Conservation (phyloP, 768 basidiomycete species). For the Amanita molliuscula region DNA sequence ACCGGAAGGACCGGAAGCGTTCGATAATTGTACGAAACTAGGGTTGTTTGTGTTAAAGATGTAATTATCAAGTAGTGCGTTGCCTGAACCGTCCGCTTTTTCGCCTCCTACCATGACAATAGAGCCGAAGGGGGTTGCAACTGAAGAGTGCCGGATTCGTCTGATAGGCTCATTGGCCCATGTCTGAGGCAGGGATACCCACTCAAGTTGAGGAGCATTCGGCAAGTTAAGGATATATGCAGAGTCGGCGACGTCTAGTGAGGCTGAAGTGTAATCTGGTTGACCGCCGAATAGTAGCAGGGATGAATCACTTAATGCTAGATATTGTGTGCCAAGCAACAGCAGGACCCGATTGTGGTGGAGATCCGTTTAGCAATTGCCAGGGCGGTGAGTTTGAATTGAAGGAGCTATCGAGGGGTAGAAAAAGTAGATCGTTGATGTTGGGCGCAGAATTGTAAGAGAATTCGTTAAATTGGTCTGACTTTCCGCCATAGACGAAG, state of each 20-base stretch:
- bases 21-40: conserved; percentile 46
- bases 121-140: conserved; percentile 32
- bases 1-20: conserved; percentile 49
- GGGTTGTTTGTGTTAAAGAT: conserved; percentile 40
- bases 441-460: conserved; percentile 71
- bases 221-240: conserved; percentile 42
- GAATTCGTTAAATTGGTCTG: conserved; percentile 55
- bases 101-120: conserved; percentile 75
- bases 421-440: conserved; percentile 55
- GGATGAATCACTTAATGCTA: conserved; percentile 40
- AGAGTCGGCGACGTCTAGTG: conserved; percentile 49
- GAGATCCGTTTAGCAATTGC: conserved; percentile 41
- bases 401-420: conserved; percentile 58
- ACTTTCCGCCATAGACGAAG: conserved; percentile 75
- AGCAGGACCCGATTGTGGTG: conserved; percentile 42
- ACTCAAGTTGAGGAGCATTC: conserved; percentile 27
- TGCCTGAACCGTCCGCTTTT: conserved; percentile 68
- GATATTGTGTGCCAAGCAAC: conserved; percentile 78
- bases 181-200: conserved; percentile 32
- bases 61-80: conserved; percentile 54
- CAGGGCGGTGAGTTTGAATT: conserved; percentile 56
- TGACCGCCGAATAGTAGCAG: conserved; percentile 71
- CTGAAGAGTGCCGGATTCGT: conserved; percentile 66
- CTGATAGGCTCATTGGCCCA: conserved; percentile 66
- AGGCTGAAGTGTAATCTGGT: conserved; percentile 46